Percentiles rank a stretch among this genome's conserved stretches.
Conservation (phyloP, 768 basidiomycete species). For the Boletus reticulatus region DNA sequence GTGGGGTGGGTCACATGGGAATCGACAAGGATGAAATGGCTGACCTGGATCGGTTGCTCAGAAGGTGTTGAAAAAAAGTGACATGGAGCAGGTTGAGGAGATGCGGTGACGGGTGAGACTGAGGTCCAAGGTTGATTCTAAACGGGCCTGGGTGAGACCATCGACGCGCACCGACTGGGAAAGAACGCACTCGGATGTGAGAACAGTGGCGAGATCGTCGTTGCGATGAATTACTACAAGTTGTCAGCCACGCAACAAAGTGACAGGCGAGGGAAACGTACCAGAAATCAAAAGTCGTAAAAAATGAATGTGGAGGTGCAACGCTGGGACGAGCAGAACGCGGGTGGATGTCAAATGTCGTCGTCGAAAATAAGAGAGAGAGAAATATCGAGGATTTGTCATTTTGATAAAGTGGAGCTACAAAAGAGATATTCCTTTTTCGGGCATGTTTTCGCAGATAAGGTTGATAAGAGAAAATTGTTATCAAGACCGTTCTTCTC, state of each 20-base stretch:
- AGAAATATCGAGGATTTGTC: slow-evolving; percentile 25
- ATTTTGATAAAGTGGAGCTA: slow-evolving; percentile 22
- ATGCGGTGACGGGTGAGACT: background rate
- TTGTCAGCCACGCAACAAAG: slow-evolving; percentile 7
- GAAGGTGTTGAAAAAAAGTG: slow-evolving; percentile 10
- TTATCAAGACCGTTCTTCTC: no score
- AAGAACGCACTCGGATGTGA: slow-evolving; percentile 8
- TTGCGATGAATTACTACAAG: slow-evolving; percentile 16
- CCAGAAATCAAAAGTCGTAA: slow-evolving; percentile 17
- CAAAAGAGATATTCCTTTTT: slow-evolving; percentile 17
- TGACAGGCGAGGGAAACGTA: background rate
- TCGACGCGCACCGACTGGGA: background rate
- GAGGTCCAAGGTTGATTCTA: slow-evolving; percentile 14
- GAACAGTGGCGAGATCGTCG: slow-evolving; percentile 6
- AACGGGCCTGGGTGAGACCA: slow-evolving; percentile 13
- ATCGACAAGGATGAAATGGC: background rate
- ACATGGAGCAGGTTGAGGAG: slow-evolving; percentile 16
- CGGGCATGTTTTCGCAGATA: background rate
- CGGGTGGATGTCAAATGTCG: no score
- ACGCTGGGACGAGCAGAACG: background rate
- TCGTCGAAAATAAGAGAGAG: slow-evolving; percentile 13
- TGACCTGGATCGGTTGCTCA: slow-evolving; percentile 11
- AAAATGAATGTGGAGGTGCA: slow-evolving; percentile 9
- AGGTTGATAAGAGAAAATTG: no score
- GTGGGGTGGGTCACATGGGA: background rate